Evolutionary conservation across 177 flowering plant species (phyloP), one percentile per base, ranked within the genome.

Genomic region (Tripterygium wilfordii): DNA sequence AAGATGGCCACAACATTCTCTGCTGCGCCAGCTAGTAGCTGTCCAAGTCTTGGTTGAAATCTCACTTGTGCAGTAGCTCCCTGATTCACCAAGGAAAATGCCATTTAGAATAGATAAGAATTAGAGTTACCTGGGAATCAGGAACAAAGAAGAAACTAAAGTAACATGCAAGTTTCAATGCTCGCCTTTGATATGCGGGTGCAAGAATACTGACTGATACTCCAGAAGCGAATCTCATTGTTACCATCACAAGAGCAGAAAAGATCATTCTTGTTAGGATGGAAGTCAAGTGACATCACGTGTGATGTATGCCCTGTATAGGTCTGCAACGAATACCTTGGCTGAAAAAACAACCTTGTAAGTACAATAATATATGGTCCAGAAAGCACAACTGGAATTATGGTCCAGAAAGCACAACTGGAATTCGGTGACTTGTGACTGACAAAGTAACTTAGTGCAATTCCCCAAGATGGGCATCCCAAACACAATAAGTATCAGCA

Each of bases 141-240:
- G 10, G n/a, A 41, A 50, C 6, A 15, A 13, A 3, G 21, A 25
- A 15, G 6, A 31, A 18, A 0, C 18, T 31, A 43, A 21, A 9
- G 0, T 14, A 4, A 40, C 0, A 17, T 4, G 19, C 30, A 5
- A 12, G 37, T 30, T 27, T 10, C 13, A 23, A 36, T 26, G 48
- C 57, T 53, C 9, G 47, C 77, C 77, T 72, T 68, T 14, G 51
- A 61, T 51, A 62, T 42, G 17, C 62, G 67, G 18, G 42, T 43
- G 52, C 53, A 56, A 48, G 46, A 21, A 21, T 24, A 62, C 17
- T 66, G 55, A 24, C 15, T 65, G 46, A 65, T 47, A 47, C 57
- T 65, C 77, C 77, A 72, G 32, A 43, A 57, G 29, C 71, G 65
- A 36, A 72, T 72, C 50, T 72, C 77, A 56, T 43, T 63, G 57